Percentiles rank a stretch among this genome's conserved stretches.
These are phyloP conservation scores for Grosmannia penicillata DNA, from an alignment of 2,329 filamentous ascomycete genomes.

Conservation along the genomic window DNA sequence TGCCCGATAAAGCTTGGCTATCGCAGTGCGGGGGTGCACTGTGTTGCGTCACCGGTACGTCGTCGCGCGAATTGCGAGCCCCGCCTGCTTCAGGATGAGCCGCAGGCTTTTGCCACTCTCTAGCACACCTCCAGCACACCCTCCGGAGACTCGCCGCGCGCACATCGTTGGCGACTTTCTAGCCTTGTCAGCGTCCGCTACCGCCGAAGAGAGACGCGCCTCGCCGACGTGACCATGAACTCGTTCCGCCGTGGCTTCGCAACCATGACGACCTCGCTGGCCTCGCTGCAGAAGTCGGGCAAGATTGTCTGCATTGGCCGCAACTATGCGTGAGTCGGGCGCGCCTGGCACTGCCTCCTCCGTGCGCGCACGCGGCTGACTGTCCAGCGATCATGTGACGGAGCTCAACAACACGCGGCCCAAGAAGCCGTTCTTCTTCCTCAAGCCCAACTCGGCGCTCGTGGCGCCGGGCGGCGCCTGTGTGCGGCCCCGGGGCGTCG, in stretches of 20 bases:
- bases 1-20: too few relatives aligned
- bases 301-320: conserved; percentile 77
- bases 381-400: conserved; percentile 67
- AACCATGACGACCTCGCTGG: conserved; percentile 21
- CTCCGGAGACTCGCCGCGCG: too few relatives aligned
- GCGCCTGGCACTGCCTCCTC: too few relatives aligned
- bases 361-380: too few relatives aligned
- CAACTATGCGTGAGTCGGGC: conserved; percentile 75
- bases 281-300: conserved; percentile 29
- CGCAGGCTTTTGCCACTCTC: too few relatives aligned
- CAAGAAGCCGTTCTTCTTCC: conserved; percentile 97
- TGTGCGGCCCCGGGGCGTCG: conserved; percentile 67
- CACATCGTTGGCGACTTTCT: too few relatives aligned
- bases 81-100: too few relatives aligned
- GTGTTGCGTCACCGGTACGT: too few relatives aligned
- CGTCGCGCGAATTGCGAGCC: too few relatives aligned
- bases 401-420: conserved; percentile 80
- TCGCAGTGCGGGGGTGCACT: too few relatives aligned
- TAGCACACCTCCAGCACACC: too few relatives aligned
- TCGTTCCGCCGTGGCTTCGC: conserved; percentile 17
- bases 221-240: conserved; percentile 5
- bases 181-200: too few relatives aligned
- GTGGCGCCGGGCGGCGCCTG: conserved; percentile 69
- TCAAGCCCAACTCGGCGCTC: conserved; percentile 83
- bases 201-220: background rate